Evolutionary conservation across 129 eudicot genomes (phyloP), one percentile per base, ranked within the genome.

Genomic region (Lactuca saligna): DNA sequence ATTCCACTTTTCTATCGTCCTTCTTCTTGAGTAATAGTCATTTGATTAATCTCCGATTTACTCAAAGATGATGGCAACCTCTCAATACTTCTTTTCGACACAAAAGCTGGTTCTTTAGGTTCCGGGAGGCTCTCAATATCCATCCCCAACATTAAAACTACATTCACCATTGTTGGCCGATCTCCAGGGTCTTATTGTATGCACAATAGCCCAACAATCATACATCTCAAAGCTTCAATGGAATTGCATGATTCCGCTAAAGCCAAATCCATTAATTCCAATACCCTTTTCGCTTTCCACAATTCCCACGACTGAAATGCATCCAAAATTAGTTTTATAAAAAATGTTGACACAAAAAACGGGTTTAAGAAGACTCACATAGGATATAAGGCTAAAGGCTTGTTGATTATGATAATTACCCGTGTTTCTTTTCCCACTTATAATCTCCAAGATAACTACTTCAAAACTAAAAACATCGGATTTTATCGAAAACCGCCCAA

Each of bases 391-490:
- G 65, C 83, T 77, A 44, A 69, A 64, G 65, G 74, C 73, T 25
- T 76, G 75, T 10, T 64, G 65, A 15, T 77, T 58, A 3, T 80
- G 74, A 61, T 80, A 83, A 56, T 80, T 80, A 37, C 79, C 79
- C 1, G 78, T 73, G 61, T 73, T 84, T 66, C 69, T 84, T 41
- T 77, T 84, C n/a, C 88, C 83, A 58, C 82, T 80, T 32, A 80
- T 76, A 58, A 83, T 83, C 79, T 83, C 88, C 0, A 83, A 80
- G 12, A 83, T 20, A 3, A 83, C 77, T 16, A 83, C 88, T 65
- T 84, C 88, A 73, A 83, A 79, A 67, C 84, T 83, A 75, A 62
- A 80, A 37, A 83, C 84, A 62, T 79, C 82, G 0, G 84, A 83
- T 58, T 83, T 79, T n/a, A 64, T 37, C 4, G 85, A 80, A 60